Base-by-base conservation (phyloP, 2,329 filamentous ascomycete genomes). In the Fusarium fracticaudum region DNA sequence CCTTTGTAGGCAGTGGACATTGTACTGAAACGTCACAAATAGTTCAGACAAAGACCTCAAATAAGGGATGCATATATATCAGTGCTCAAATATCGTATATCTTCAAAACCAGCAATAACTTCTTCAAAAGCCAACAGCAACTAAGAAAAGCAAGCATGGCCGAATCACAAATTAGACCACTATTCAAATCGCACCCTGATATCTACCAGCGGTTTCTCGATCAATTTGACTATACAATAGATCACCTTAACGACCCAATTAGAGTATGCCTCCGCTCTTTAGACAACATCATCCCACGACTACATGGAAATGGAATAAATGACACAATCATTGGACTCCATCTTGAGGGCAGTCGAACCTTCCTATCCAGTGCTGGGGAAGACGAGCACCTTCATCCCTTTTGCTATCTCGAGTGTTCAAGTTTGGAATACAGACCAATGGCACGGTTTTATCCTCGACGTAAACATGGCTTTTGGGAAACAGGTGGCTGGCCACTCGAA, bases 1-100 rank as follows among this genome's bases (percentile, higher is more conserved):
- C n/a, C 41, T 44, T 44, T 24, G 5, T 26, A 9, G 3, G 11
- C 3, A 6, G 1, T 20, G 17, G 26, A 45, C 17, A 26, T 5
- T 1, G 0, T 13, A 4, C 17, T 18, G 11, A 24, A 44, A 0
- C 0, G 10, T 20, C 0, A 13, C 7, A 26, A 10, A 18, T 8
- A 3, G 43, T 1, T 6, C 8, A 4, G 43, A 6, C 11, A 6
- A 6, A 45, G 44, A 29, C 24, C 12, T 20, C 10, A 29, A 4
- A 2, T 9, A 6, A 5, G 6, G 24, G 12, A 29, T 20, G 5
- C 6, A 20, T 47, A 29, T 20, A 29, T 26, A 29, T 2, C 5
- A 5, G 3, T 7, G 12, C 3, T 1, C 5, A 3, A 0, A 1
- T 13, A 14, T 20, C 8, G 4, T 6, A 4, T 8, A 18, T 26